Conservation (phyloP, 1,284 basidiomycete genomes). For the Boletus sp. region DNA sequence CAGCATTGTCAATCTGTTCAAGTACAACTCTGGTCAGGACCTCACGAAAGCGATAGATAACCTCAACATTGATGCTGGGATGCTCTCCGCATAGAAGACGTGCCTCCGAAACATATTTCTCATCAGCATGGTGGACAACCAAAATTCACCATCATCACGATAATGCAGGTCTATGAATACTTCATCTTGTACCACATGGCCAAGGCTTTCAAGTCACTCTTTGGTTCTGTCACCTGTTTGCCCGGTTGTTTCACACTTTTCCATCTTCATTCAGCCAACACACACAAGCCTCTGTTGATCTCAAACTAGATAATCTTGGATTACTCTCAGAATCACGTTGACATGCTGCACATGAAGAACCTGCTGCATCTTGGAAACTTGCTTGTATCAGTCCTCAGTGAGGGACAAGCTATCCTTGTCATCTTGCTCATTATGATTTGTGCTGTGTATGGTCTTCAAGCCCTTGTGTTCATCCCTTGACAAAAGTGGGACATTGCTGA, state of each 20-base stretch:
- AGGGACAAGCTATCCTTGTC: slow-evolving; percentile 65
- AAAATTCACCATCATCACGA: slow-evolving; percentile 93
- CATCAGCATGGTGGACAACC: slow-evolving; percentile 89
- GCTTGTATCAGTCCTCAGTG: slow-evolving; percentile 69
- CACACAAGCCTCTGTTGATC: too few relatives aligned
- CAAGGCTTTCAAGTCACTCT: slow-evolving; percentile 96
- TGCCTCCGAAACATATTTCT: slow-evolving; percentile 94
- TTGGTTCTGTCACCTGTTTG: slow-evolving; percentile 97
- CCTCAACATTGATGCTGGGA: slow-evolving; percentile 64
- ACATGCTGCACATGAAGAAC: too few relatives aligned
- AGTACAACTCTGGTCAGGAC: slow-evolving; percentile 78
- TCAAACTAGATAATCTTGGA: too few relatives aligned
- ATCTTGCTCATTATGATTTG: slow-evolving; percentile 90
- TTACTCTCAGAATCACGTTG: too few relatives aligned
- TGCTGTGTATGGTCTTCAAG: slow-evolving; percentile 91
- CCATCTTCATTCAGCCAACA: slow-evolving; percentile 67
- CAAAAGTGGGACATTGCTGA: slow-evolving; percentile 96
- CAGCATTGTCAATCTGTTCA: slow-evolving; percentile 79
- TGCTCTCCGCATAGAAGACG: slow-evolving; percentile 76
- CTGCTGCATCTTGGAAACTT: slow-evolving; percentile 44
- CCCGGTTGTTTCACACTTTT: slow-evolving; percentile 98
- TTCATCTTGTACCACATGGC: slow-evolving; percentile 97
- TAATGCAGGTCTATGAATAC: slow-evolving; percentile 99
- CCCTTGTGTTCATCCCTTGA: slow-evolving; percentile 81
- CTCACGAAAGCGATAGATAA: slow-evolving; percentile 77